phyloP scores from a whole-genome alignment of 2,329 filamentous ascomycete genomes.

The Cercospora nicotianae region DNA sequence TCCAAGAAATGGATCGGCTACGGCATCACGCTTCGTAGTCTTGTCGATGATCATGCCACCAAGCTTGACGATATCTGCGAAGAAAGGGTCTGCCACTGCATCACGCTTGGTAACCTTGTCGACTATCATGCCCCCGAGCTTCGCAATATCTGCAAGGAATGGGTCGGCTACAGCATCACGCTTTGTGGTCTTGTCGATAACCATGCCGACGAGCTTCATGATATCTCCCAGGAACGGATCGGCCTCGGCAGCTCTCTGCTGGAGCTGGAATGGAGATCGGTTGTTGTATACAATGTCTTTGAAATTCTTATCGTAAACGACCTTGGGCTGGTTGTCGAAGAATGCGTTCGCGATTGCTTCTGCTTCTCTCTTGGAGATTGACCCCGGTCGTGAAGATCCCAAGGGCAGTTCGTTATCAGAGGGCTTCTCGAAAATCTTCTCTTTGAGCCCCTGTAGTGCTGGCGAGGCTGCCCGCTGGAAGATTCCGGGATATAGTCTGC shows the following conservation, averaged over 20 bases:
- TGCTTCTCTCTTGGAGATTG: too few species aligned
- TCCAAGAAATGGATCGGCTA: background rate
- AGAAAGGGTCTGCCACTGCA: background rate
- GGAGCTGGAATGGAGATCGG: too few species aligned
- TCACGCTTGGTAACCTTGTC: background rate
- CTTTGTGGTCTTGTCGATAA: background rate
- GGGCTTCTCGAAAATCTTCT: too few species aligned
- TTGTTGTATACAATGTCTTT: too few species aligned
- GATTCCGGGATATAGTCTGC: too few species aligned
- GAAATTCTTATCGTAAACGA: background rate
- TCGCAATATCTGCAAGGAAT: background rate
- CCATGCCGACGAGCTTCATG: background rate
- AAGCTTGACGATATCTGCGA: background rate
- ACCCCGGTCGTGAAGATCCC: too few species aligned
- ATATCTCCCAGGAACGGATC: background rate
- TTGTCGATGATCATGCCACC: background rate
- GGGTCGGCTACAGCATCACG: background rate
- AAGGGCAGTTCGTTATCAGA: too few species aligned
- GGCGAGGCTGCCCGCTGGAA: too few species aligned
- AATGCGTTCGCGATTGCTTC: too few species aligned
- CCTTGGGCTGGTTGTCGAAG: too few species aligned
- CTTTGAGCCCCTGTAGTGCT: too few species aligned
- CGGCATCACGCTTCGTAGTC: background rate
- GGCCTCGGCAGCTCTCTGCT: background rate
- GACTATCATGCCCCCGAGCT: background rate